phyloP scores from a whole-genome alignment of 2,329 filamentous ascomycete species.

The Paraphoma chrysanthemicola region DNA sequence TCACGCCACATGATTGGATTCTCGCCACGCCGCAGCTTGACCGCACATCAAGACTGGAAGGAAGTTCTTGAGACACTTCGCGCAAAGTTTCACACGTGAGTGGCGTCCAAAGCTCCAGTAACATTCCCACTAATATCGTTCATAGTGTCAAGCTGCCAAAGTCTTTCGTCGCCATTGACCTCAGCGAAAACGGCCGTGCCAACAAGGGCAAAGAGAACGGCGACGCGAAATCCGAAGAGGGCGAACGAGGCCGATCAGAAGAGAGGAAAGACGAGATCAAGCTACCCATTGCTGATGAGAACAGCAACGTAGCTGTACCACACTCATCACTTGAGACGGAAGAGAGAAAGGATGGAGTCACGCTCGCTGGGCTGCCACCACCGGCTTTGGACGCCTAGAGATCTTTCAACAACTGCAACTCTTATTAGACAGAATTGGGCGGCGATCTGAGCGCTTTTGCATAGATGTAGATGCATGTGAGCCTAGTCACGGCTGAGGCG shows the following conservation, averaged over 20 bases:
- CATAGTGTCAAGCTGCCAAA: constrained; percentile 58
- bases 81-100: constrained; percentile 93
- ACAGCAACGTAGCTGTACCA: constrained; percentile 5
- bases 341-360: constrained; percentile 5
- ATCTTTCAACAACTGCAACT: neutral
- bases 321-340: neutral
- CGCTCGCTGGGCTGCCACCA: constrained; percentile 7
- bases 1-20: constrained; percentile 96
- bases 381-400: constrained; percentile 14
- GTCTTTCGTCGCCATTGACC: constrained; percentile 59
- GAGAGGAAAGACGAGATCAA: constrained; percentile 13
- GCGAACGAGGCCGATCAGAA: constrained; percentile 25
- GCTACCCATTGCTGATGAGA: constrained; percentile 9
- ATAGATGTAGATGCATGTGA: neutral
- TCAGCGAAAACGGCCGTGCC: constrained; percentile 56
- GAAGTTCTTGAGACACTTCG: constrained; percentile 94
- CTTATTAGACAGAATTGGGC: neutral
- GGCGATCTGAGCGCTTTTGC: neutral
- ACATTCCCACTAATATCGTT: neutral
- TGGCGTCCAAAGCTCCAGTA: constrained; percentile 17
- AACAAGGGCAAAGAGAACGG: constrained; percentile 28
- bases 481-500: neutral
- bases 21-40: constrained; percentile 87
- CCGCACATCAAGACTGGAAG: constrained; percentile 93
- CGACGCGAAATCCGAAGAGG: constrained; percentile 18